Evolutionary conservation across 1,284 basidiomycete genomes (phyloP).

Genomic region (Cronartium ribicola): DNA sequence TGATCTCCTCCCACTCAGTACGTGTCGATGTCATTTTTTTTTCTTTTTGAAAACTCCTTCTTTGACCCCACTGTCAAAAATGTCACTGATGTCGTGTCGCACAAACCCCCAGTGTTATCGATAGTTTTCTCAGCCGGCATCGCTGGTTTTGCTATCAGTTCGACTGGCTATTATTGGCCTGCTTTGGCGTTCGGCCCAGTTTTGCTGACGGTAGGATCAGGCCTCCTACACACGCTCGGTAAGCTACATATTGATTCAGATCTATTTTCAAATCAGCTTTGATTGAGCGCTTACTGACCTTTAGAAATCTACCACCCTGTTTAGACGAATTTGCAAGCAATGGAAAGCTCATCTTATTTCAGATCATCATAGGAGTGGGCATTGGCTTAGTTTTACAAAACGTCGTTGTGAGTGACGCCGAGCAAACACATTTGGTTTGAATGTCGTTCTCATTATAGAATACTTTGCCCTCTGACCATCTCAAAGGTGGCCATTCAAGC

Average conservation of each 20-base stretch:
- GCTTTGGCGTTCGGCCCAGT: not conserved
- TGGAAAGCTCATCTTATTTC: not conserved
- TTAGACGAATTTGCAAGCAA: constrained; percentile 2
- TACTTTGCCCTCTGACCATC: too few species aligned
- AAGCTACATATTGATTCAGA: not conserved
- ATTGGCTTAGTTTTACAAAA: not conserved
- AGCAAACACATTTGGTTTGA: too few species aligned
- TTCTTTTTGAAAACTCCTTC: too few species aligned
- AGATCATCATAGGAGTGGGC: not conserved
- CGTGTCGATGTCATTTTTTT: not conserved
- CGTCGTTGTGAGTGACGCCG: not conserved
- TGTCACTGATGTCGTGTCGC: not conserved
- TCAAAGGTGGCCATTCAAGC: constrained; percentile 1
- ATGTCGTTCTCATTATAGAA: too few species aligned
- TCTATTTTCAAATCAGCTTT: not conserved
- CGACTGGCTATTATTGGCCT: constrained; percentile 7
- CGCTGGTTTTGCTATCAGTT: constrained; percentile 5
- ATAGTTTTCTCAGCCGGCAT: not conserved
- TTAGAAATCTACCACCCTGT: not conserved
- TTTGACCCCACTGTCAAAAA: too few species aligned
- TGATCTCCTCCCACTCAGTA: not conserved
- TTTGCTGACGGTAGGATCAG: constrained; percentile 8
- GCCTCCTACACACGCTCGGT: constrained; percentile 6
- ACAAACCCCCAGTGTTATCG: not conserved
- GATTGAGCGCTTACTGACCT: not conserved